phyloP scores from a whole-genome alignment of 208 protist genomes.

The Acanthamoeba triangularis region DNA sequence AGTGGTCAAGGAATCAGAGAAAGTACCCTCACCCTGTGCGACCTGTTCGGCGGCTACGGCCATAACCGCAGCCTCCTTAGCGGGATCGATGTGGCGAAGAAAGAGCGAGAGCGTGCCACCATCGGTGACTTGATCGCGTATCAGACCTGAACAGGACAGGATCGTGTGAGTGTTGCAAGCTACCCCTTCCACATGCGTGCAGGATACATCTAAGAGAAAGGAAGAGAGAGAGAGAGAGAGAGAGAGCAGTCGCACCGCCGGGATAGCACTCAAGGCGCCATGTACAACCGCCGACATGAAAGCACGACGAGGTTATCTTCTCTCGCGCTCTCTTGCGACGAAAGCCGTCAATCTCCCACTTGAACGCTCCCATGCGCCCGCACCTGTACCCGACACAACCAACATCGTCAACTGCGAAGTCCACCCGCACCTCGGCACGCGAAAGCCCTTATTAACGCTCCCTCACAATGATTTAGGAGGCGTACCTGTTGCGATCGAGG shows the following conservation, averaged over 20 bases:
- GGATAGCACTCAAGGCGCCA: slow-evolving; percentile 45
- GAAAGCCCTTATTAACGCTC: too few relatives aligned
- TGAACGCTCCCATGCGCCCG: not conserved
- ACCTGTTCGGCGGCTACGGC: not conserved
- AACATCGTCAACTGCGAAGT: not conserved
- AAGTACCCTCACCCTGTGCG: too few relatives aligned
- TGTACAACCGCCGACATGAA: slow-evolving; percentile 21
- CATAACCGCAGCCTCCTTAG: not conserved
- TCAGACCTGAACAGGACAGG: not conserved
- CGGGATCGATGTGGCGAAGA: slow-evolving; percentile 4
- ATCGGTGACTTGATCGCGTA: not conserved
- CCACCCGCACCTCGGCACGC: not conserved
- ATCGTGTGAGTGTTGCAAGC: not conserved
- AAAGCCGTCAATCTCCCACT: slow-evolving; percentile 36
- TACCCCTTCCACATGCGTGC: not conserved
- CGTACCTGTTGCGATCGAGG: slow-evolving; percentile 49
- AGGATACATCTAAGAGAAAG: too few relatives aligned
- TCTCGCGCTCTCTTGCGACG: slow-evolving; percentile 13
- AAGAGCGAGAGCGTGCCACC: slow-evolving; percentile 25
- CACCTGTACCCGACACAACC: not conserved
- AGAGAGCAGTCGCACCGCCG: not conserved
- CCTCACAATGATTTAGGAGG: not conserved
- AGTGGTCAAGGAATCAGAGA: too few relatives aligned
- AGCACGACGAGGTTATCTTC: slow-evolving; percentile 32
- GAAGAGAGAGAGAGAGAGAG: not conserved